Evolutionary conservation across 2,329 filamentous ascomycete species (phyloP).

Genomic region (Penicillium sp.): DNA sequence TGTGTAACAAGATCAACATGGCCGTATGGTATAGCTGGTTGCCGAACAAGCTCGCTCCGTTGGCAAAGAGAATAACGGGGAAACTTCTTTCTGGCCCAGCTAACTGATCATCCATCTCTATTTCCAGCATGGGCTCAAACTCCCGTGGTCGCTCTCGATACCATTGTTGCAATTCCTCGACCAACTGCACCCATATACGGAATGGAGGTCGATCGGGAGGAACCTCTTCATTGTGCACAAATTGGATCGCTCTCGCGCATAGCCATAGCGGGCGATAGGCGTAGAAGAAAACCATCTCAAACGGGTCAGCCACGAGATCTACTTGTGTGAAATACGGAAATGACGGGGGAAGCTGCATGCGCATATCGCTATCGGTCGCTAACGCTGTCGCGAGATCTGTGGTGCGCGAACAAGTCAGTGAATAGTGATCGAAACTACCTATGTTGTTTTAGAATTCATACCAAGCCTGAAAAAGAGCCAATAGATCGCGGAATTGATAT

Average conservation of each 20-base stretch:
- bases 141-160: slow-evolving; percentile 26
- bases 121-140: slow-evolving; percentile 32
- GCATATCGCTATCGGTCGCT: slow-evolving; percentile 19
- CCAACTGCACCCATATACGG: slow-evolving; percentile 22
- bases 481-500: slow-evolving; percentile 25
- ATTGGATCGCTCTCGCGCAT: slow-evolving; percentile 22
- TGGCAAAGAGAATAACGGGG: slow-evolving; percentile 46
- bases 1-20: slow-evolving; percentile 52
- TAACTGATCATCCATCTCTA: slow-evolving; percentile 28
- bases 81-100: slow-evolving; percentile 22
- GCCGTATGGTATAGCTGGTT: slow-evolving; percentile 59
- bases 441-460: slow-evolving; percentile 10
- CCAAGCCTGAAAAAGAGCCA: slow-evolving; percentile 29
- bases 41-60: slow-evolving; percentile 42
- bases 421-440: not conserved
- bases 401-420: not conserved
- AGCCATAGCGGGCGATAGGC: slow-evolving; percentile 25
- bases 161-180: slow-evolving; percentile 27
- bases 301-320: slow-evolving; percentile 11
- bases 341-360: slow-evolving; percentile 14
- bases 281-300: slow-evolving; percentile 20
- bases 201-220: slow-evolving; percentile 5
- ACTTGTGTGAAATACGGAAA: slow-evolving; percentile 11
- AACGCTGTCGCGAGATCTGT: slow-evolving; percentile 25
- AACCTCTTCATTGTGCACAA: slow-evolving; percentile 15